Base-by-base conservation (phyloP, 179 eudicot species). In the Beta corolliflora region DNA sequence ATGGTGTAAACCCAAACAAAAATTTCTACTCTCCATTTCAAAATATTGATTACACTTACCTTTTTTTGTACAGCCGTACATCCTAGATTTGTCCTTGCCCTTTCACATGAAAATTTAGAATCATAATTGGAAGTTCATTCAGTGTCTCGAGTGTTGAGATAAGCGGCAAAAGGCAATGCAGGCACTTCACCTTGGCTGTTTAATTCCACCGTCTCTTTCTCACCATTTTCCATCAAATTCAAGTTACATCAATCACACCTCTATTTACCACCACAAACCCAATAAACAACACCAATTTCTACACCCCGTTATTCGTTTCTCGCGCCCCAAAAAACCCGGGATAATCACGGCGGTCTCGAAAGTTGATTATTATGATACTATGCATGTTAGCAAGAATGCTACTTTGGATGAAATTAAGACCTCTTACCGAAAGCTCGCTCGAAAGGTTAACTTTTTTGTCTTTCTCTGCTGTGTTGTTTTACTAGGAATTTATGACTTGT, bases 371-470 rank as follows among this genome's bases (percentile, higher is more conserved):
- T 95, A 93, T 61, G 31, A 88, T 16, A 86, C 90, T 73, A 83
- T 95, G 60, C 86, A 91, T 72, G 88, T 95, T 71, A 52, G 77
- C 66, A 89, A 89, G 48, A 91, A 86, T 81, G 94, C 98, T 5
- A 84, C 87, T 31, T 78, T 92, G 86, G 92, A 84, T 59, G 92
- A 95, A 70, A 92, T 95, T 68, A 95, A 95, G 85, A 71, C 81
- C 75, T 88, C 98, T 76, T 95, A 93, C 73, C 88, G 94, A 9
- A 88, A 84, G 53, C 97, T 95, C 77, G 98, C 98, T 82, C 96
- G 97, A 78, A 89, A 92, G 98, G 98, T 94, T 75, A 11, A n/a
- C 48, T 0, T 36, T 29, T 52, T 18, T 7, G 31, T 79, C 25
- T 18, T 61, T 54, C 9, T 11, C 2, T 48, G 52, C 52, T 48